These are phyloP conservation scores for Periconia sp. DNA, from an alignment of 2,329 filamentous ascomycete species.

Conservation along the genomic window DNA sequence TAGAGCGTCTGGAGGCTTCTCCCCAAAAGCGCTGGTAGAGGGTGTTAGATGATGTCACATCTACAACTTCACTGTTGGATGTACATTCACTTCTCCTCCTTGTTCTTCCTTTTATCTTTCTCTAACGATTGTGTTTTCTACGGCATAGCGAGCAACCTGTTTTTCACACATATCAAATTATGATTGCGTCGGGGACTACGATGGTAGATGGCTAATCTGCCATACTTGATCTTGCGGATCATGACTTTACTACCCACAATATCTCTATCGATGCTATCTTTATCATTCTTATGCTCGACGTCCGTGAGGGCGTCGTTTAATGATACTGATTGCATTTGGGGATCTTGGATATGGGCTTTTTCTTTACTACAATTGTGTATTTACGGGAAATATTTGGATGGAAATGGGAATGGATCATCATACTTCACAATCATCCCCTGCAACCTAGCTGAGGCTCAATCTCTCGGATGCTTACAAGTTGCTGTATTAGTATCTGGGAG, in stretches of 20 bases:
- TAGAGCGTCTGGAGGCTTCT: not conserved
- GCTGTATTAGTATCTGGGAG: no score
- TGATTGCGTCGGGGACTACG: constrained; percentile 6
- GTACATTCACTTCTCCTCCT: constrained; percentile 8
- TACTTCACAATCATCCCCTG: no score
- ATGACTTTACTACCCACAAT: no score
- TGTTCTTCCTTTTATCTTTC: constrained; percentile 19
- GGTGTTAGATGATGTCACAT: constrained; percentile 5
- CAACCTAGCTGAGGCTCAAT: no score
- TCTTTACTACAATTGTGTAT: constrained; percentile 20
- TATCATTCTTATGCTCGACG: constrained; percentile 1
- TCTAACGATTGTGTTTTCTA: constrained; percentile 46
- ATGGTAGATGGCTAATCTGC: no score
- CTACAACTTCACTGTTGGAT: constrained; percentile 12
- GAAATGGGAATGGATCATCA: constrained; percentile 1
- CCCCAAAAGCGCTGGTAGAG: constrained; percentile 8
- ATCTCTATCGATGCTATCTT: constrained; percentile 1
- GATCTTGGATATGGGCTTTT: constrained; percentile 2
- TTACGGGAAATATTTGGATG: constrained; percentile 17
- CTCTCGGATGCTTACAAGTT: no score
- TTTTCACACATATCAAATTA: constrained; percentile 18
- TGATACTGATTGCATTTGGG: constrained; percentile 4
- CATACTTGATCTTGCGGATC: no score
- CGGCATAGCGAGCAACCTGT: constrained; percentile 45
- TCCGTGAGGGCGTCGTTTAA: not conserved